A percentile compares a stretch with the other conserved stretches of the same genome.
Evolutionary conservation across 1,139 yeast species (phyloP).

Genomic region (Petasospora rhodanensis): DNA sequence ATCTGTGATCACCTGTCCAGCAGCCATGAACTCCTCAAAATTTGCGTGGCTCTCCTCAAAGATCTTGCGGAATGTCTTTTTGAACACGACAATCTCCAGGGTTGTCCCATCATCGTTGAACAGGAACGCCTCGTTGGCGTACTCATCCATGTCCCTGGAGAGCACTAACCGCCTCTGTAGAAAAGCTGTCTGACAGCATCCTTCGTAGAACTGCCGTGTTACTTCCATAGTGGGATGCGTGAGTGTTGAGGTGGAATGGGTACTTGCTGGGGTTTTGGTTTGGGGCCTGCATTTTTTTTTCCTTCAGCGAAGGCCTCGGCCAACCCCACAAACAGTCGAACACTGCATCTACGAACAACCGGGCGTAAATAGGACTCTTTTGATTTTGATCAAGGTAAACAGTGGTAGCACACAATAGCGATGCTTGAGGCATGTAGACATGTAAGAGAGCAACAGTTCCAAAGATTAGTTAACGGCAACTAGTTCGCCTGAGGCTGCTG

Average conservation of each 20-base stretch:
- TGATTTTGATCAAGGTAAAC: too few relatives aligned
- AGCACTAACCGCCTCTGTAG: conserved; percentile 19
- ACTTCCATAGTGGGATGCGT: background rate
- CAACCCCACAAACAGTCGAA: too few relatives aligned
- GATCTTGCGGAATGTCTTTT: conserved; percentile 24
- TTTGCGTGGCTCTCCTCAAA: conserved; percentile 29
- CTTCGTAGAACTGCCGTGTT: conserved; percentile 12
- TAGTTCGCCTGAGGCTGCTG: too few relatives aligned
- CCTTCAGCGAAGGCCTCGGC: too few relatives aligned
- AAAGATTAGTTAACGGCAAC: too few relatives aligned
- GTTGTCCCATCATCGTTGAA: conserved; percentile 12
- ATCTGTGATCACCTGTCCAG: conserved; percentile 7
- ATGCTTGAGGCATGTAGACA: too few relatives aligned
- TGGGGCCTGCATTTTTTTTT: background rate
- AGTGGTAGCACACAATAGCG: too few relatives aligned
- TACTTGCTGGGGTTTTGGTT: background rate
- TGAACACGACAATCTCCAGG: conserved; percentile 30
- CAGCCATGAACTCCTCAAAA: conserved; percentile 11
- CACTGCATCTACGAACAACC: too few relatives aligned
- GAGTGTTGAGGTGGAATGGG: background rate
- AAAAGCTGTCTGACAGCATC: conserved; percentile 12
- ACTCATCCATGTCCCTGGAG: conserved; percentile 21
- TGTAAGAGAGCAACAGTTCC: too few relatives aligned
- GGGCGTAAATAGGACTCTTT: too few relatives aligned
- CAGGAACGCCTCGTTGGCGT: conserved; percentile 17